A percentile compares a stretch with the other conserved stretches of the same genome.
Conservation (phyloP, 768 basidiomycete genomes). For the Tubosaeta brunneosetosa region DNA sequence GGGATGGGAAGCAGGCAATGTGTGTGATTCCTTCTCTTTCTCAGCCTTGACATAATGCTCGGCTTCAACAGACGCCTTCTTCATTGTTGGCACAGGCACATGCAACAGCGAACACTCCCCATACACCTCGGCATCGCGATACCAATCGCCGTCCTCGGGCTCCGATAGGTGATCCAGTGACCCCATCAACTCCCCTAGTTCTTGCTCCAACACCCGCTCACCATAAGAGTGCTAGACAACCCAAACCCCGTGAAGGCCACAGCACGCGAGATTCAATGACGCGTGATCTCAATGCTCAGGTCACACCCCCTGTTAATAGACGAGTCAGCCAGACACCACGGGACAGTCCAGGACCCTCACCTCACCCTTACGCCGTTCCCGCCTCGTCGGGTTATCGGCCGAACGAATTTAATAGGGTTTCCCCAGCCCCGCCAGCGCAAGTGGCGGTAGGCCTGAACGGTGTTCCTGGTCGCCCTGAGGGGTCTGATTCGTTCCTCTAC, state of each 20-base stretch:
- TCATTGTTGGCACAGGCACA: conserved; percentile 47
- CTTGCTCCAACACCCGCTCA: conserved; percentile 63
- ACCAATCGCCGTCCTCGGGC: conserved; percentile 46
- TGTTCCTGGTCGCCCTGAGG: conserved; percentile 43
- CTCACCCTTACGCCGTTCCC: conserved; percentile 74
- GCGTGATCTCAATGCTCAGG: conserved; percentile 54
- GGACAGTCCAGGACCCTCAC: conserved; percentile 43
- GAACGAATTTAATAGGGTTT: conserved; percentile 53
- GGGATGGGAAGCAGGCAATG: conserved; percentile 90
- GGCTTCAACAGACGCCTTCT: conserved; percentile 36
- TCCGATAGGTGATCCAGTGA: conserved; percentile 50
- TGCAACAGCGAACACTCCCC: conserved; percentile 51
- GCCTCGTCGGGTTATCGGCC: conserved; percentile 53
- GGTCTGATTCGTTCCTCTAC: conserved; percentile 68
- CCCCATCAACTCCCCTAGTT: conserved; percentile 56
- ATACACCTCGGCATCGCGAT: conserved; percentile 51
- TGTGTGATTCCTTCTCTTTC: conserved; percentile 36
- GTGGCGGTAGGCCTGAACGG: conserved; percentile 36
- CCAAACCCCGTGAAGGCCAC: conserved; percentile 43
- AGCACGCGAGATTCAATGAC: conserved; percentile 44
- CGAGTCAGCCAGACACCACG: conserved; percentile 64
- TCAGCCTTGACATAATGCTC: background rate
- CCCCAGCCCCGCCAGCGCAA: conserved; percentile 38
- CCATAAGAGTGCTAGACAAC: conserved; percentile 53
- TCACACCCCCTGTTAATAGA: conserved; percentile 60